These are phyloP conservation scores for Barbarea vulgaris DNA, from an alignment of 345 rosid genomes.

Conservation along the genomic window DNA sequence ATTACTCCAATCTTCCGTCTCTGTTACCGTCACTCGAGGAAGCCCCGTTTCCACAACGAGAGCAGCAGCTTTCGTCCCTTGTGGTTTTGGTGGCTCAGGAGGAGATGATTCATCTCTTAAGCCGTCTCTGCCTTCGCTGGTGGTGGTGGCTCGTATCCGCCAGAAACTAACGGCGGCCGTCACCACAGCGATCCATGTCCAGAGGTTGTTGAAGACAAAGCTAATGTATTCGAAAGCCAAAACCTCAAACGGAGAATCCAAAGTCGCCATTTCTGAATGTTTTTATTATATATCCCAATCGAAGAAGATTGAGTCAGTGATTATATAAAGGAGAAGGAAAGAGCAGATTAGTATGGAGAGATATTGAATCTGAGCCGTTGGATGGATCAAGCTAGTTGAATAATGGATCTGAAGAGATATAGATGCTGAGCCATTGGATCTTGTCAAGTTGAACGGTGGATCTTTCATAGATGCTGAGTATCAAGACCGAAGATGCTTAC, in stretches of 20 bases:
- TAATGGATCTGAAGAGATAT: slow-evolving; percentile 27
- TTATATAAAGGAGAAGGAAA: slow-evolving; percentile 9
- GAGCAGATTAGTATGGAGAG: slow-evolving; percentile 9
- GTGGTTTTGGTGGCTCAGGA: not conserved
- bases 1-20: slow-evolving; percentile 2
- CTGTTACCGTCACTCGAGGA: slow-evolving; percentile 7
- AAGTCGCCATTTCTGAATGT: slow-evolving; percentile 32
- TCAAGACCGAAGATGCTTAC: slow-evolving; percentile 40
- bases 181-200: slow-evolving; percentile 44
- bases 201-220: slow-evolving; percentile 36
- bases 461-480: slow-evolving; percentile 33
- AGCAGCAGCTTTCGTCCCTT: slow-evolving; percentile 3
- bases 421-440: slow-evolving; percentile 36
- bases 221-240: slow-evolving; percentile 25
- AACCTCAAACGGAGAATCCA: slow-evolving; percentile 42
- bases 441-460: slow-evolving; percentile 38
- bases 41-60: not conserved
- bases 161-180: slow-evolving; percentile 49
- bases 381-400: slow-evolving; percentile 16
- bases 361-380: slow-evolving; percentile 20
- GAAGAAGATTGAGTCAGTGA: slow-evolving; percentile 4
- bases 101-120: not conserved
- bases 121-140: not conserved
- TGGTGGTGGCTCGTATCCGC: slow-evolving; percentile 31
- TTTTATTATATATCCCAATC: not conserved